phyloP scores from a whole-genome alignment of 176 grass and related monocot species.

The Bonia amplexicaulis region DNA sequence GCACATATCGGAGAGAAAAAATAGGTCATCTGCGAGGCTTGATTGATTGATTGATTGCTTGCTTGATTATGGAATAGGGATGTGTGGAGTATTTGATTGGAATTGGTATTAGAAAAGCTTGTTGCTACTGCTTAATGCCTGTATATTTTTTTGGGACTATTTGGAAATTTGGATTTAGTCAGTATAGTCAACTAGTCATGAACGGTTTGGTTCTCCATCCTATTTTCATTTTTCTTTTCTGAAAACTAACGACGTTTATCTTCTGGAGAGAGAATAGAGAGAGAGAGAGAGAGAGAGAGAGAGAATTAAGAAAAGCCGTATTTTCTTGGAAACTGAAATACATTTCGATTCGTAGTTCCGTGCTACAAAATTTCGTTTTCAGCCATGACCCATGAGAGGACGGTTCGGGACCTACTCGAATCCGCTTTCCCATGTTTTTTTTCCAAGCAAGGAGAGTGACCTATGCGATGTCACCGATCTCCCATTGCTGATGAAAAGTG shows the following conservation, averaged over 20 bases:
- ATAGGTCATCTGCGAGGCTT: not conserved
- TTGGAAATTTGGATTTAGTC: too few relatives aligned
- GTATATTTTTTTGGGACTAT: too few relatives aligned
- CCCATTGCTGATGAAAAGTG: not conserved
- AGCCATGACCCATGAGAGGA: not conserved
- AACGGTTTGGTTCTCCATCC: too few relatives aligned
- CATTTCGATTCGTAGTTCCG: not conserved
- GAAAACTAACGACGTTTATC: too few relatives aligned
- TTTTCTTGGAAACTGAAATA: not conserved
- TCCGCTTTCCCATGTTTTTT: not conserved
- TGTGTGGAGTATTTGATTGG: conserved; percentile 19
- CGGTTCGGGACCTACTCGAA: not conserved
- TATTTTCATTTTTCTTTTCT: too few relatives aligned
- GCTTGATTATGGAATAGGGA: conserved; percentile 15
- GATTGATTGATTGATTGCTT: not conserved
- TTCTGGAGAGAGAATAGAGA: too few relatives aligned
- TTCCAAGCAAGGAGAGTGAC: not conserved
- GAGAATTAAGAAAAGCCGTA: too few relatives aligned
- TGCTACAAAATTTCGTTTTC: not conserved
- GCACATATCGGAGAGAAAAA: not conserved
- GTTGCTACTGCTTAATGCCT: too few relatives aligned
- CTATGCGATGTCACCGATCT: not conserved
- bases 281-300: too few relatives aligned
- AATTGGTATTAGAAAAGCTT: not conserved
- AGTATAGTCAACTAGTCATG: too few relatives aligned